Evolutionary conservation across 192 early-diverging fungal species (phyloP), one percentile per base, ranked within the genome.

Genomic region (Podochytrium sp.): DNA sequence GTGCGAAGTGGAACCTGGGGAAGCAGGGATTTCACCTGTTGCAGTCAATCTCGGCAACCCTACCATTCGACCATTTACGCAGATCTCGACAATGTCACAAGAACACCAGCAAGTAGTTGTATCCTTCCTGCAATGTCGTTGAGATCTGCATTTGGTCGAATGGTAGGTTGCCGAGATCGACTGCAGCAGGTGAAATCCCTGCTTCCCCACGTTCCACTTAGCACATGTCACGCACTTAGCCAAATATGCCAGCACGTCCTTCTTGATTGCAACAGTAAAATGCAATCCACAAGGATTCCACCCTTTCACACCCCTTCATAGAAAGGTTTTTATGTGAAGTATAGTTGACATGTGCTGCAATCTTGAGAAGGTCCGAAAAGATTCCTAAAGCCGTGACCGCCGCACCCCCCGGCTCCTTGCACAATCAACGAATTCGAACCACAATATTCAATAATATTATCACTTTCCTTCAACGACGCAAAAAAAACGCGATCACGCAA

Each of bases 381-480:
- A 99, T 96, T 37, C 98, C 98, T 86, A 96, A 98, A 3, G 98
- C 95, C 40, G 98, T 99, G 61, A 99, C 98, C 25, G 91, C 95
- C 32, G 92, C 94, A 12, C 98, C 98, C 98, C 20, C 98, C 97
- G 58, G 93, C 89, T 2, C 95, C 94, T 85, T 97, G 96, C 60
- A 99, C 90, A 78, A 99, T 98, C 59, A 99, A 81, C 32, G 93
- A 92, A 78, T 89, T 97, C 25, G 97, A 91, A 89, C 98, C 98
- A 27, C 93, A 80, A 78, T 97, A 97, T 12, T 93, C 92, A 79
- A 99, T 94, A 73, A 99, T 96, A 78, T 99, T 99, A 75, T 99
- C 98, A 83, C 94, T 96, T 41, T 96, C 98, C 84, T 95, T 94
- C 56, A 99, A 86, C 25, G 92, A 89, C 1, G 96, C 96, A 74